These are phyloP conservation scores for Chytridium lagenaria DNA, from an alignment of 371 early-diverging fungal genomes.

Conservation along the genomic window DNA sequence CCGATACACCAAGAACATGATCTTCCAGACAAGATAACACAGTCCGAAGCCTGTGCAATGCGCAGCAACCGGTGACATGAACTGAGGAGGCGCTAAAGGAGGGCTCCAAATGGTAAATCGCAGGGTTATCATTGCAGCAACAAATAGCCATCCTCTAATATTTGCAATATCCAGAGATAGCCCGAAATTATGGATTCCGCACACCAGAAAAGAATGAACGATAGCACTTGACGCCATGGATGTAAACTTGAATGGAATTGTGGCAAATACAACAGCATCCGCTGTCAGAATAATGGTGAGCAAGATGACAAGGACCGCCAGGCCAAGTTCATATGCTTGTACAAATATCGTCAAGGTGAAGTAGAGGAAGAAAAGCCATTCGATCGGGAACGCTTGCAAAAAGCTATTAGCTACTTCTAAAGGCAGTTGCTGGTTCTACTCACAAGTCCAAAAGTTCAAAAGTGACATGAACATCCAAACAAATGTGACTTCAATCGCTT, in stretches of 20 bases:
- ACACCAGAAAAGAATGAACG: slow-evolving; percentile 56
- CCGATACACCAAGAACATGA: slow-evolving; percentile 45
- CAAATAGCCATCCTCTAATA: slow-evolving; percentile 52
- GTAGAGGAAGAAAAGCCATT: slow-evolving; percentile 60
- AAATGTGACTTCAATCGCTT: slow-evolving; percentile 10
- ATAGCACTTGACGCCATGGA: slow-evolving; percentile 53
- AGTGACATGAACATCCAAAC: slow-evolving; percentile 23
- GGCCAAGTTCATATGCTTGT: slow-evolving; percentile 53
- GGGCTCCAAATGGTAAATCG: slow-evolving; percentile 52
- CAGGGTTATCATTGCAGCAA: slow-evolving; percentile 53
- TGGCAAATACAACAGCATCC: slow-evolving; percentile 49
- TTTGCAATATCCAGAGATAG: slow-evolving; percentile 30
- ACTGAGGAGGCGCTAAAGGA: slow-evolving; percentile 31
- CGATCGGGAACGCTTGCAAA: slow-evolving; percentile 54
- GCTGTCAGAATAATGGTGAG: slow-evolving; percentile 48
- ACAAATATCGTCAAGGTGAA: slow-evolving; percentile 56
- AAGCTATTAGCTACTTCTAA: neutral
- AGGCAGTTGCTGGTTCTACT: neutral
- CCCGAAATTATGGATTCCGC: slow-evolving; percentile 57
- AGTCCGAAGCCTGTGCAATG: slow-evolving; percentile 58
- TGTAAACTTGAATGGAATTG: slow-evolving; percentile 52
- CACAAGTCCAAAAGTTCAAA: slow-evolving; percentile 22
- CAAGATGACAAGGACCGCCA: slow-evolving; percentile 50
- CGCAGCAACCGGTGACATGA: slow-evolving; percentile 55
- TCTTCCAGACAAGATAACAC: slow-evolving; percentile 52